Evolutionary conservation across 2,329 filamentous ascomycete genomes (phyloP).

Genomic region (Penicillium sp.): DNA sequence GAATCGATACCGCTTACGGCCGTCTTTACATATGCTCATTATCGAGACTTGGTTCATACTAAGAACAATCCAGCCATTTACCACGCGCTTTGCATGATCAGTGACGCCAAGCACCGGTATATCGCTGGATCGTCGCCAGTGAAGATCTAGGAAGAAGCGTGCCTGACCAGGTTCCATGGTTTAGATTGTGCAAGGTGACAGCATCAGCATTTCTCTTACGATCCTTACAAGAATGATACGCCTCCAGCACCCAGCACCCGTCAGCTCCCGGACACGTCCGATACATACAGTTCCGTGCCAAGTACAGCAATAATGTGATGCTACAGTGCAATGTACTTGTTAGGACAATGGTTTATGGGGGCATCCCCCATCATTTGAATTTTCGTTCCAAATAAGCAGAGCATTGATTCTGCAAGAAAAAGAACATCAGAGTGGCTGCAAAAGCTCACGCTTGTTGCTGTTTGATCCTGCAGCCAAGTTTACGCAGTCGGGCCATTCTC

Average conservation of each 20-base stretch:
- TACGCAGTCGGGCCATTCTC: background rate
- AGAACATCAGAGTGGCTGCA: background rate
- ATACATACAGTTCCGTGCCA: background rate
- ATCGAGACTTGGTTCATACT: background rate
- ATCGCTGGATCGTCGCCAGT: background rate
- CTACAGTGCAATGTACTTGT: background rate
- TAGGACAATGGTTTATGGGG: background rate
- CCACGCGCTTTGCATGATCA: background rate
- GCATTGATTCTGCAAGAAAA: background rate
- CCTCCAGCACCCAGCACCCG: background rate
- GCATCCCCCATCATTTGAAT: background rate
- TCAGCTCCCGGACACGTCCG: background rate
- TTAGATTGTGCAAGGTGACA: background rate
- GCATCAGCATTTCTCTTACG: background rate
- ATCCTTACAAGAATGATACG: background rate
- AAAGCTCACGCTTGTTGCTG: background rate
- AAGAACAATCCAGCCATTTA: background rate
- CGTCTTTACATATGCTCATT: background rate
- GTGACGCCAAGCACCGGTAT: background rate
- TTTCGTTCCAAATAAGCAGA: background rate
- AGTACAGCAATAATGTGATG: background rate
- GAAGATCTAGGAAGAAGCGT: background rate
- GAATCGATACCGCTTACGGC: background rate
- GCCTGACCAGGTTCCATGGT: background rate
- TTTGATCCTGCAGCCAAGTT: background rate